Evolutionary conservation across 176 grass and related monocot genomes (phyloP).

Genomic region (Canna indica): DNA sequence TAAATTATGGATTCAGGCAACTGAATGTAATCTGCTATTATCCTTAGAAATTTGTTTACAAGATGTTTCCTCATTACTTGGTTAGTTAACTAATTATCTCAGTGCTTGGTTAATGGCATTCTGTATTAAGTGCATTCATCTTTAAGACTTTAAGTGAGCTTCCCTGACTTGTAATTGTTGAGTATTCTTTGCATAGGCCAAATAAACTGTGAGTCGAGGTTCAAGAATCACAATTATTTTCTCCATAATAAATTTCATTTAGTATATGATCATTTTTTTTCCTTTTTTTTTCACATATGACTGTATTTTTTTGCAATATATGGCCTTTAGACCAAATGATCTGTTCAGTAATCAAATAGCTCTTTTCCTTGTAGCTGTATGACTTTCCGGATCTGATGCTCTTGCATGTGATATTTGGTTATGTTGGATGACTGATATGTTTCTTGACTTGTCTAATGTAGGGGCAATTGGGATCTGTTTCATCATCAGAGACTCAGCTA

Average conservation of each 20-base stretch:
- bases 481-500: conserved; percentile 51
- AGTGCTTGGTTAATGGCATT: not conserved
- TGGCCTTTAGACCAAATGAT: not conserved
- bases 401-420: not conserved
- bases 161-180: too few relatives aligned
- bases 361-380: not conserved
- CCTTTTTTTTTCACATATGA: not conserved
- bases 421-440: conserved; percentile 13
- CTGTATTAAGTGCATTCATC: not conserved
- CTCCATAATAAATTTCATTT: not conserved
- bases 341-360: not conserved
- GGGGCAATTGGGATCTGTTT: conserved; percentile 46
- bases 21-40: too few relatives aligned
- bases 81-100: not conserved
- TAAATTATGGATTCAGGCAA: too few relatives aligned
- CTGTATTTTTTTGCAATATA: too few relatives aligned
- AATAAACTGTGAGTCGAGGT: not conserved
- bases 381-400: not conserved
- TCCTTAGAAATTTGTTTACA: too few relatives aligned
- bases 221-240: not conserved
- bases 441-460: conserved; percentile 15
- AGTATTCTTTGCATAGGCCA: not conserved
- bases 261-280: not conserved
- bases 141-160: too few relatives aligned
- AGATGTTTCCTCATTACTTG: too few relatives aligned